Percentiles rank a stretch among this genome's conserved stretches.
Conservation (phyloP, 2,329 filamentous ascomycete genomes). For the Davidsoniella neocaledoniae region DNA sequence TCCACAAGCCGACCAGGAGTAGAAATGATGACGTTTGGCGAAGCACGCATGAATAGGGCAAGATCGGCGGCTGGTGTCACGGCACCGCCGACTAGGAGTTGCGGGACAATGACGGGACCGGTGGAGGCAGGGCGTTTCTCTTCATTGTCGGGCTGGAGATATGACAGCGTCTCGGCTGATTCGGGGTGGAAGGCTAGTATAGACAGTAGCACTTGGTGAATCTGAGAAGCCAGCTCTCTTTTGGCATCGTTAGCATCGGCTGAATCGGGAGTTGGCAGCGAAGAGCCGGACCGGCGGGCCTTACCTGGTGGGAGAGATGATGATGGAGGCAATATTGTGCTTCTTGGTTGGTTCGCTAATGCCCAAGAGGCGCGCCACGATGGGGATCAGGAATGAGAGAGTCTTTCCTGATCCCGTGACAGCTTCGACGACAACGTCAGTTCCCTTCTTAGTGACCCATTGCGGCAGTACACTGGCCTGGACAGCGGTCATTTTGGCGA, state of each 20-base stretch:
- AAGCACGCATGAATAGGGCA: slow-evolving; percentile 64
- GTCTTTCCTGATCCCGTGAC: slow-evolving; percentile 90
- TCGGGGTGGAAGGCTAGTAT: slow-evolving; percentile 69
- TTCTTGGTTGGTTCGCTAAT: slow-evolving; percentile 71
- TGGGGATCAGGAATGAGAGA: slow-evolving; percentile 66
- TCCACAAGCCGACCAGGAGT: slow-evolving; percentile 84
- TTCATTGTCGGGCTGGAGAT: slow-evolving; percentile 33
- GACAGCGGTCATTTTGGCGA: slow-evolving; percentile 80
- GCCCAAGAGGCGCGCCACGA: slow-evolving; percentile 67
- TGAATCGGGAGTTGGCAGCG: neutral
- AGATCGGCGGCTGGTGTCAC: slow-evolving; percentile 71
- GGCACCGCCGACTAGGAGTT: slow-evolving; percentile 72
- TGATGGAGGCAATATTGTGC: slow-evolving; percentile 77
- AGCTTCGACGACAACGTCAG: slow-evolving; percentile 77
- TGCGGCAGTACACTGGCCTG: slow-evolving; percentile 82
- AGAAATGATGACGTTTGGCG: slow-evolving; percentile 76
- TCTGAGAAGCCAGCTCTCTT: slow-evolving; percentile 80
- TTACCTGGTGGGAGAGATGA: slow-evolving; percentile 58
- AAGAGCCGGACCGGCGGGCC: neutral
- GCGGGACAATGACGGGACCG: slow-evolving; percentile 51
- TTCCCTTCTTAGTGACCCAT: slow-evolving; percentile 62
- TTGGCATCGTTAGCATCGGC: slow-evolving; percentile 19
- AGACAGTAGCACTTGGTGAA: slow-evolving; percentile 61
- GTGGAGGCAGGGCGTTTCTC: slow-evolving; percentile 35
- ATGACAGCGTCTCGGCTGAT: slow-evolving; percentile 49